phyloP scores from a whole-genome alignment of 148 eudicot species.

The Nepenthes mirabilis region DNA sequence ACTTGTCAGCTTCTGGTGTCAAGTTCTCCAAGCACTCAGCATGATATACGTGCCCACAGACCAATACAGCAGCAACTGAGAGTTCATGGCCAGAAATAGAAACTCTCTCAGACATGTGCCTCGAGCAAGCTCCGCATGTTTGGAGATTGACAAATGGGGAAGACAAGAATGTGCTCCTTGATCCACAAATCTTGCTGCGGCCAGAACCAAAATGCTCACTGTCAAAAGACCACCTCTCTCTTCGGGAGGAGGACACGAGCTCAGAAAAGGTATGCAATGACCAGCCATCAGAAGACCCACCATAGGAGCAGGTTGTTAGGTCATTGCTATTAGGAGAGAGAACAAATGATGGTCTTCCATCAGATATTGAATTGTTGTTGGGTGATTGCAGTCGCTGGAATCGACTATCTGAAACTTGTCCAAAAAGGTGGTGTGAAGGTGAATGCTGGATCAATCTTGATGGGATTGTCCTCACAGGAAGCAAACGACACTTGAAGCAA shows the following conservation, averaged over 20 bases:
- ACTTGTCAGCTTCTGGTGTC: conserved; percentile 26
- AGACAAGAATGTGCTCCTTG: conserved; percentile 29
- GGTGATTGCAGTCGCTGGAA: conserved; percentile 30
- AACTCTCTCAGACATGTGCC: conserved; percentile 17
- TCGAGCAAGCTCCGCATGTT: conserved; percentile 34
- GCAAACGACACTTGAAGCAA: conserved; percentile 17
- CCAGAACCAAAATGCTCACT: conserved; percentile 34
- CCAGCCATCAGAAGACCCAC: conserved; percentile 43
- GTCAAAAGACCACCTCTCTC: conserved; percentile 43
- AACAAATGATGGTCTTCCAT: conserved; percentile 32
- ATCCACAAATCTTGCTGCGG: conserved; percentile 27
- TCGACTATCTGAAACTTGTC: conserved; percentile 34
- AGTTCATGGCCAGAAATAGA: conserved; percentile 7
- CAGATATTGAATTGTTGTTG: conserved; percentile 30
- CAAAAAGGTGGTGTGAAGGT: conserved; percentile 32
- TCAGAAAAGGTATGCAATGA: conserved; percentile 36
- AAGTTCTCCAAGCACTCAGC: conserved; percentile 34
- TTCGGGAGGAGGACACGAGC: conserved; percentile 31
- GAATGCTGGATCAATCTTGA: conserved; percentile 34
- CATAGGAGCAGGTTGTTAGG: conserved; percentile 11
- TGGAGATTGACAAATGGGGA: conserved; percentile 31
- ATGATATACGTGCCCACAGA: conserved; percentile 34
- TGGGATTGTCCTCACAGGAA: conserved; percentile 26
- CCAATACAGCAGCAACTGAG: conserved; percentile 27
- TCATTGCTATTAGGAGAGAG: conserved; percentile 28